These are phyloP conservation scores for Oryza meyeriana DNA, from an alignment of 176 grass and related monocot species.

Conservation along the genomic window DNA sequence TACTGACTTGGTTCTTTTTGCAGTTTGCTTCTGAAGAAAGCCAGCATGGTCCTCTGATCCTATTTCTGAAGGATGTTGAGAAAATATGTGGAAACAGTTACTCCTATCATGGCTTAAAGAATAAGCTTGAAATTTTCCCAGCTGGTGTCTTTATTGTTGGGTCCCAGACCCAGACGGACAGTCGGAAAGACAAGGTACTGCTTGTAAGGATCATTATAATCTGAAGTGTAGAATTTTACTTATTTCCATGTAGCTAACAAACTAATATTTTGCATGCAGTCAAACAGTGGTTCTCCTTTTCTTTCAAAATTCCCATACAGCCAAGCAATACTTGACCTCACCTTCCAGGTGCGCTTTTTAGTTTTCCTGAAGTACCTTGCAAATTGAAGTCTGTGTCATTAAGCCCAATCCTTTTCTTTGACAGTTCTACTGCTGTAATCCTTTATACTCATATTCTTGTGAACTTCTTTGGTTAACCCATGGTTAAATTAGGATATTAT, in stretches of 20 bases:
- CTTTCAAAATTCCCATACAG: conserved; percentile 87
- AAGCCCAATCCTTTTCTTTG: background rate
- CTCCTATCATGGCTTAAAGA: conserved; percentile 63
- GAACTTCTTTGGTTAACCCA: background rate
- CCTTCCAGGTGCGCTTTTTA: conserved; percentile 61
- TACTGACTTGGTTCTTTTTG: conserved; percentile 21
- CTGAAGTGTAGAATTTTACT: background rate
- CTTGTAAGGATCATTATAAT: background rate
- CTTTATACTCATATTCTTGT: background rate
- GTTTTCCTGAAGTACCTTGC: conserved; percentile 15
- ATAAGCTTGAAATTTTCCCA: conserved; percentile 69
- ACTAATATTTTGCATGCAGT: conserved; percentile 47
- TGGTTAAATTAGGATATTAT: conserved; percentile 5
- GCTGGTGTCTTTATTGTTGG: conserved; percentile 82
- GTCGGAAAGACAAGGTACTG: conserved; percentile 91
- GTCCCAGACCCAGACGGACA: conserved; percentile 74
- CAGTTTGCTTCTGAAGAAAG: conserved; percentile 83
- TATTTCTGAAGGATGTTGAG: conserved; percentile 87
- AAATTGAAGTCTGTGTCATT: conserved; percentile 21
- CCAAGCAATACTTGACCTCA: conserved; percentile 83
- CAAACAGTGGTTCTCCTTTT: conserved; percentile 68
- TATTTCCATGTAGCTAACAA: conserved; percentile 25
- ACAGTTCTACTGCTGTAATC: conserved; percentile 1
- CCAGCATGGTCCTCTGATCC: conserved; percentile 56
- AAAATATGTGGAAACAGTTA: conserved; percentile 76